Conservation (phyloP, 768 basidiomycete genomes). For the Boletus coccyginus region DNA sequence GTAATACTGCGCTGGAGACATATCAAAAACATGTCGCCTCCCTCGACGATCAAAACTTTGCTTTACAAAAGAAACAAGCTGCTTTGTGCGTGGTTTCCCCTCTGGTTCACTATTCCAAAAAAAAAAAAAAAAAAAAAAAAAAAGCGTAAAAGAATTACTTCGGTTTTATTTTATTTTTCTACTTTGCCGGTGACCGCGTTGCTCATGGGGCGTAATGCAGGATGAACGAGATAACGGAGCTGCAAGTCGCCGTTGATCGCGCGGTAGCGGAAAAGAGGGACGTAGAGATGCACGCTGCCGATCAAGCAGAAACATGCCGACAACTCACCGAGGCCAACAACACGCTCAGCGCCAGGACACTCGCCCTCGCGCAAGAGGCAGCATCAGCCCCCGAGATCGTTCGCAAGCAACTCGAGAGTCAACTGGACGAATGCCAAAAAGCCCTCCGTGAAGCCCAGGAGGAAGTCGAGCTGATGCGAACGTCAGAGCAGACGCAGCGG, state of each 20-base stretch:
- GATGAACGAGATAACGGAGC: conserved; percentile 59
- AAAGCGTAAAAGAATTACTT: background rate
- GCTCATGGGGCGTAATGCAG: conserved; percentile 33
- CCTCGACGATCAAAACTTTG: conserved; percentile 71
- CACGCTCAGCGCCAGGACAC: conserved; percentile 64
- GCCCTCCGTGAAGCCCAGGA: conserved; percentile 63
- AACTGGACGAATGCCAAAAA: conserved; percentile 59
- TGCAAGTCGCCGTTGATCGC: conserved; percentile 63
- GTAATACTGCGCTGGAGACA: conserved; percentile 73
- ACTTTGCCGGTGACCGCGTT: background rate
- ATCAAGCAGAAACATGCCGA: conserved; percentile 70
- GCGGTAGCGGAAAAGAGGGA: conserved; percentile 61
- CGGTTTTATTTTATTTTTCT: background rate
- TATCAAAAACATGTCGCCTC: conserved; percentile 86
- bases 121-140: background rate
- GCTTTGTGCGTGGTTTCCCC: conserved; percentile 47
- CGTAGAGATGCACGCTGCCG: conserved; percentile 63
- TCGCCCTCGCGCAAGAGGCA: conserved; percentile 45
- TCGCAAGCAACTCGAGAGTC: conserved; percentile 59
- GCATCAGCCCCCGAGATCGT: conserved; percentile 41
- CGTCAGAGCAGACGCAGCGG: conserved; percentile 76
- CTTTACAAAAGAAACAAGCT: conserved; percentile 49
- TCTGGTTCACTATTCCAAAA: background rate
- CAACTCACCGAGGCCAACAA: conserved; percentile 81
- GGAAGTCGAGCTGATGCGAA: conserved; percentile 65